Evolutionary conservation across 257 asterid species (phyloP).

Genomic region (Solanum virginianum): DNA sequence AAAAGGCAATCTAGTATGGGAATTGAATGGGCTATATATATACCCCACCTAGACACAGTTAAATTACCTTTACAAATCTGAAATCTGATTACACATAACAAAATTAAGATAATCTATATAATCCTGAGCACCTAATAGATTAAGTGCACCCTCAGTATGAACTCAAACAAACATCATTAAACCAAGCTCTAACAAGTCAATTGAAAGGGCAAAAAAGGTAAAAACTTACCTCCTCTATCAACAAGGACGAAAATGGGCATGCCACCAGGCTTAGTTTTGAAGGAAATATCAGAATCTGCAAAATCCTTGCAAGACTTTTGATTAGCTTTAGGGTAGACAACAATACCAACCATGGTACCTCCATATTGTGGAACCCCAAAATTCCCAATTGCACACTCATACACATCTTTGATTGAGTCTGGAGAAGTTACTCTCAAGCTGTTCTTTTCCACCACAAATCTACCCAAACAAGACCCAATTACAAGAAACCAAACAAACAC

Average conservation of each 20-base stretch:
- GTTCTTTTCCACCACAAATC: conserved; percentile 94
- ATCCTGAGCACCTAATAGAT: not conserved
- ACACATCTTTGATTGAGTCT: conserved; percentile 43
- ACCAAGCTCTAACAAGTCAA: not conserved
- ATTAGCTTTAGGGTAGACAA: conserved; percentile 65
- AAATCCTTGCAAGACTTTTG: conserved; percentile 60
- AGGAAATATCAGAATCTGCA: conserved; percentile 32
- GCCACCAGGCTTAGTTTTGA: conserved; percentile 68
- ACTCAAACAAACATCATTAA: not conserved
- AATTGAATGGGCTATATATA: not conserved
- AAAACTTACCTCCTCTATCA: conserved; percentile 76
- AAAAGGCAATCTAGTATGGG: not conserved
- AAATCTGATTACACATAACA: not conserved
- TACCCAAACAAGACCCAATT: conserved; percentile 46
- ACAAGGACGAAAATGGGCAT: conserved; percentile 76
- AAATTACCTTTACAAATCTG: not conserved
- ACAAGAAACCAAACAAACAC: conserved; percentile 35
- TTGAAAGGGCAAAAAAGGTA: not conserved
- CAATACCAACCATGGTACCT: conserved; percentile 74
- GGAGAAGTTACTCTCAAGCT: conserved; percentile 84
- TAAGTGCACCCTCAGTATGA: not conserved
- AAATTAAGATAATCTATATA: not conserved
- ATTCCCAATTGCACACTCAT: conserved; percentile 94
- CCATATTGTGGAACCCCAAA: conserved; percentile 96
- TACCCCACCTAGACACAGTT: not conserved